phyloP scores from a whole-genome alignment of 2,329 filamentous ascomycete species.

The Apiospora phragmitis region DNA sequence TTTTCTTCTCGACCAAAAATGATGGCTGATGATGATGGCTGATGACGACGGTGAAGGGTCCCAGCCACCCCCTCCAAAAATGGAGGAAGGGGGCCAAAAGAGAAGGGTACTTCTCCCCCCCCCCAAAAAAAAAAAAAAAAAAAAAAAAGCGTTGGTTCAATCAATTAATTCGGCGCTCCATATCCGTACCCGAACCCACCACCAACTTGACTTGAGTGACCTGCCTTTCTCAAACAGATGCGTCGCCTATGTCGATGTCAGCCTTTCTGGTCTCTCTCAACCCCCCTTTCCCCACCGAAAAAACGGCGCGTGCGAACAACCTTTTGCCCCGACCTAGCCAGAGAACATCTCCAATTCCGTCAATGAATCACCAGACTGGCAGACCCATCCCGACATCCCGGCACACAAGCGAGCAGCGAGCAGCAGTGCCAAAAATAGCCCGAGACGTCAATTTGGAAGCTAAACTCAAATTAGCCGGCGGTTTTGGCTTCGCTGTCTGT shows the following conservation, averaged over 20 bases:
- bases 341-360: neutral
- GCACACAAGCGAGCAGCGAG: neutral
- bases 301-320: neutral
- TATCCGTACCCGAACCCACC: constrained; percentile 4
- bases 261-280: neutral
- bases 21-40: neutral
- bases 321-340: neutral
- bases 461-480: neutral
- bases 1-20: neutral
- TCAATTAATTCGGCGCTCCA: constrained; percentile 6
- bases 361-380: neutral
- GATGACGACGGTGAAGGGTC: neutral
- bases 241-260: neutral
- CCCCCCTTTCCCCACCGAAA: constrained; percentile 1
- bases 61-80: constrained; percentile 1
- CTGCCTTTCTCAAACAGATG: neutral
- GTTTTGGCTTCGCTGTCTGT: neutral
- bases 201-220: neutral
- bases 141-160: neutral
- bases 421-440: neutral
- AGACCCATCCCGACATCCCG: neutral
- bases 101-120: neutral
- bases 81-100: neutral
- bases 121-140: too few species aligned
- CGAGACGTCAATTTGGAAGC: constrained; percentile 4